A percentile compares a stretch with the other conserved stretches of the same genome.
phyloP scores from a whole-genome alignment of 2,329 filamentous ascomycete species.

The Ceratocystis variospora region DNA sequence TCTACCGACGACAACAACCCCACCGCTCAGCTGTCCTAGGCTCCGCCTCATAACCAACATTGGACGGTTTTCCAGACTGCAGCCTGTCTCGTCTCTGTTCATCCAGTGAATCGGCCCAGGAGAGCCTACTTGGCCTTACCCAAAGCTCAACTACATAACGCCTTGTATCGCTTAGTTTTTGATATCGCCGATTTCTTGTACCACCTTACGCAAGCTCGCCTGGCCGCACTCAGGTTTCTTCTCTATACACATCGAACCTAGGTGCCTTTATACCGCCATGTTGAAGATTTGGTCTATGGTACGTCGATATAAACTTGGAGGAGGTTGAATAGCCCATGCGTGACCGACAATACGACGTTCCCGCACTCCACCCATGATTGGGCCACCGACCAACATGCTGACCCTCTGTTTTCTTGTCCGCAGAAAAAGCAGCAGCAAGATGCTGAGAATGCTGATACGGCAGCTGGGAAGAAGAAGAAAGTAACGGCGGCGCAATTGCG shows the following conservation, averaged over 20 bases:
- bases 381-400: neutral
- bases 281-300: conserved; percentile 99
- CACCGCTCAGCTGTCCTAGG: too few relatives aligned
- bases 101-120: too few relatives aligned
- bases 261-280: conserved; percentile 39
- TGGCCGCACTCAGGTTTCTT: neutral
- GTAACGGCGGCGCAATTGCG: conserved; percentile 90
- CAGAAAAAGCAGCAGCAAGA: conserved; percentile 97
- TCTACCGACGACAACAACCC: too few relatives aligned
- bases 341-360: too few relatives aligned
- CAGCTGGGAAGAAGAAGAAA: conserved; percentile 87
- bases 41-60: too few relatives aligned
- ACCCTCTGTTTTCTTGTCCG: neutral
- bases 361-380: conserved; percentile 19
- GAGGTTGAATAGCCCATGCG: too few relatives aligned
- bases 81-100: too few relatives aligned
- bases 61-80: too few relatives aligned
- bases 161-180: neutral
- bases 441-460: conserved; percentile 66
- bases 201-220: neutral
- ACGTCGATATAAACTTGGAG: conserved; percentile 24
- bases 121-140: neutral
- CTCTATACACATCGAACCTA: neutral
- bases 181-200: neutral
- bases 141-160: neutral